Evolutionary conservation across 2,329 filamentous ascomycete species (phyloP), one percentile per base, ranked within the genome.

Genomic region (Lecanoromycetidae sp.): DNA sequence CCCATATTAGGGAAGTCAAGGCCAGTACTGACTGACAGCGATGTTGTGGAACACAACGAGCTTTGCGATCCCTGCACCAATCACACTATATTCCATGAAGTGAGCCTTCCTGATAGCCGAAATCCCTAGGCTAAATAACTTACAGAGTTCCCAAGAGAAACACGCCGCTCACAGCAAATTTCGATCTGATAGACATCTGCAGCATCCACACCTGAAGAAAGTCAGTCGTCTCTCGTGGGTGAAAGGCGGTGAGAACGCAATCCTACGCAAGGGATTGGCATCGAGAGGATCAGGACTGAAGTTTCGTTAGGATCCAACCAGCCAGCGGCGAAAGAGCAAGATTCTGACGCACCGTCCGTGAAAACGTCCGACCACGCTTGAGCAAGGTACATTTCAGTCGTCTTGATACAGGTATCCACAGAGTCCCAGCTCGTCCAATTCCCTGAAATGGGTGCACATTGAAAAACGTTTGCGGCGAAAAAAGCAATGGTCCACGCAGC

Each of bases 331-430:
- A 7, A 9, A 53, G 3, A 54, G 30, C 0, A 55, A 54, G 2
- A 56, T 36, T 1, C 48, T 33, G 44, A 57, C 50, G 51, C 44
- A 10, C 54, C 27, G 39, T 58, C 56, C 1, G 55, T 57, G 15
- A 58, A 13, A 15, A 59, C 51, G 20, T 59, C 56, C 19, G 39
- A 42, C 22, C 26, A 42, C 15, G 39, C 39, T n/a, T 42, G 39
- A 2, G 39, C 39, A 7, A 42, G n/a, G 13, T 27, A 42, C 39
- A 42, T 42, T 15, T 4, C 7, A n/a, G 15, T 42, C 5, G 39
- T n/a, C n/a, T 42, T 12, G 44, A 42, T 1, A 47, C 33, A 19
- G 44, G 36, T 6, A 19, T 17, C 20, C 44, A 47, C 33, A 41
- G 35, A 4, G 12, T 20, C 15, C 3, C 19, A 30, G 7, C 30